Percentiles rank a stretch among this genome's conserved stretches.
These are phyloP conservation scores for Teunomyces funiuensis DNA, from an alignment of 805 yeast genomes.

Conservation along the genomic window DNA sequence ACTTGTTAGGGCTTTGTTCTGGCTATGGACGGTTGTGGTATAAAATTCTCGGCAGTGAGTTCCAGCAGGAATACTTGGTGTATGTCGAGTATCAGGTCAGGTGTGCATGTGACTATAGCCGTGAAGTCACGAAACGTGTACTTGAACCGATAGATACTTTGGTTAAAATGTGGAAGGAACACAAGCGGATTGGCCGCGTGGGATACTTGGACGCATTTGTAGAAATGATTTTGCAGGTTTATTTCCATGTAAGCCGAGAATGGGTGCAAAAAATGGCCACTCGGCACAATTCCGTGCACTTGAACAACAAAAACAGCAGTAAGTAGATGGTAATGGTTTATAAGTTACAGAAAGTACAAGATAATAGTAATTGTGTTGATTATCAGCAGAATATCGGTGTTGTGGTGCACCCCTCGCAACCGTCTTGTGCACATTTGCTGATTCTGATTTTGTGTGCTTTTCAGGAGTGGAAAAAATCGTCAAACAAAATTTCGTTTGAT, in stretches of 20 bases:
- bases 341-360: no score
- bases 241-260: background rate
- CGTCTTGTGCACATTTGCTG: constrained; percentile 1
- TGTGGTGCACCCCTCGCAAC: background rate
- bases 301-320: no score
- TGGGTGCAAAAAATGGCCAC: constrained; percentile 4
- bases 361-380: no score
- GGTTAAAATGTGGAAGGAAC: background rate
- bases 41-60: background rate
- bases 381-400: background rate
- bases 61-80: background rate
- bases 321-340: no score
- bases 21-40: background rate
- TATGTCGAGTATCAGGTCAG: background rate
- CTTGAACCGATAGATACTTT: constrained; percentile 1
- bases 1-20: background rate
- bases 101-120: constrained; percentile 4
- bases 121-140: background rate
- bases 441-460: constrained; percentile 2
- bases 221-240: constrained; percentile 4
- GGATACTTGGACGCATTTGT: constrained; percentile 8
- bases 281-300: background rate
- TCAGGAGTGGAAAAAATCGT: constrained; percentile 6
- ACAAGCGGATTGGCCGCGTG: background rate
- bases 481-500: constrained; percentile 2